Percentiles rank a stretch among this genome's conserved stretches.
phyloP scores from a whole-genome alignment of 2,329 filamentous ascomycete species.

The Sphaerostilbella broomeana region DNA sequence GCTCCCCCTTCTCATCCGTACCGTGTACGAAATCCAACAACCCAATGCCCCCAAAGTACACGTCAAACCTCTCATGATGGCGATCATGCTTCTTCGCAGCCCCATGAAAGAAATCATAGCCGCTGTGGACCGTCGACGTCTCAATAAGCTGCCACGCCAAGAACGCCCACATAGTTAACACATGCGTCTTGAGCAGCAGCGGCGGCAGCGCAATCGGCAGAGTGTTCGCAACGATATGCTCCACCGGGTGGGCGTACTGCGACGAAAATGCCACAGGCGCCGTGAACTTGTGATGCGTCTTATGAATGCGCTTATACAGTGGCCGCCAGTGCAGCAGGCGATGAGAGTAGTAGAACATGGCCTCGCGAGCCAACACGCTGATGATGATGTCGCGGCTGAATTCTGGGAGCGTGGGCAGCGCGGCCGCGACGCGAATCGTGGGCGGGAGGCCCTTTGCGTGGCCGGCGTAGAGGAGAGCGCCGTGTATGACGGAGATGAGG shows the following conservation, averaged over 20 bases:
- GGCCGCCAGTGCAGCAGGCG: conserved; percentile 43
- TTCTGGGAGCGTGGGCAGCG: conserved; percentile 30
- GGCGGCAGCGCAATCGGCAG: conserved; percentile 46
- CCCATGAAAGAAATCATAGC: conserved; percentile 47
- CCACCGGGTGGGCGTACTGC: conserved; percentile 51
- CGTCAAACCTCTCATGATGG: conserved; percentile 50
- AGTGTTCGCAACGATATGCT: conserved; percentile 48
- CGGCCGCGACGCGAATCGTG: conserved; percentile 32
- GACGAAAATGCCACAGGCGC: conserved; percentile 49
- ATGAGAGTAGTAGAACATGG: conserved; percentile 51
- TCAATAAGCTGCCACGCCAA: conserved; percentile 42
- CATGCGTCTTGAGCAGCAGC: conserved; percentile 38
- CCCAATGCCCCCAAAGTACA: conserved; percentile 48
- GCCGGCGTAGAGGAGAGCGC: conserved; percentile 17
- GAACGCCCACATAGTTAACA: conserved; percentile 48
- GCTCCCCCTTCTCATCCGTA: conserved; percentile 29
- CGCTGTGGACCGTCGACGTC: conserved; percentile 50
- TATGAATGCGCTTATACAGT: conserved; percentile 47
- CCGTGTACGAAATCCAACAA: conserved; percentile 50
- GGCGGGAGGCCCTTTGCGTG: conserved; percentile 18
- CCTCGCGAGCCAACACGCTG: conserved; percentile 39
- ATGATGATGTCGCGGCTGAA: conserved; percentile 35
- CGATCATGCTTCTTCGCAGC: conserved; percentile 46
- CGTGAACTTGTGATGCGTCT: conserved; percentile 49
- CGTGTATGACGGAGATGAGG: conserved; percentile 30